phyloP scores from a whole-genome alignment of 192 early-diverging fungal species.

The Backusella circina region DNA sequence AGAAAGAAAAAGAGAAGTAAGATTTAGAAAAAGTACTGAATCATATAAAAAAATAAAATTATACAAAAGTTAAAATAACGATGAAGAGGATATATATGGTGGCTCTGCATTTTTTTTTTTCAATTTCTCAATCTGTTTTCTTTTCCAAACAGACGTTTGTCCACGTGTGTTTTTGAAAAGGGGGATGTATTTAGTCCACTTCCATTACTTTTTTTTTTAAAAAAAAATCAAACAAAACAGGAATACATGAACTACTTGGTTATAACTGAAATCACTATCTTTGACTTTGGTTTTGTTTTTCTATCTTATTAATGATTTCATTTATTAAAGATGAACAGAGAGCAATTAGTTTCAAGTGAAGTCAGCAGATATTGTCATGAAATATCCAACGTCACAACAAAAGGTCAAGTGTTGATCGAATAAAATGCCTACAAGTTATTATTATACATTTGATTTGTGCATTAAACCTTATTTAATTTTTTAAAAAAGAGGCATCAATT shows the following conservation, averaged over 20 bases:
- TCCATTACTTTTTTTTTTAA: background rate
- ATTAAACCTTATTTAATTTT: background rate
- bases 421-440: background rate
- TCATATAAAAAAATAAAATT: constrained; percentile 9
- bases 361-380: constrained; percentile 2
- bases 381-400: background rate
- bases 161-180: background rate
- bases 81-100: background rate
- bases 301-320: background rate
- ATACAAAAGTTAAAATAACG: constrained; percentile 3
- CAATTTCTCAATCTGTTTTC: background rate
- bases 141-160: constrained; percentile 9
- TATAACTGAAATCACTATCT: background rate
- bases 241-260: background rate
- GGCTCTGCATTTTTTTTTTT: background rate
- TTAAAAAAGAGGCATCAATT: background rate
- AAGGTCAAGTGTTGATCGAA: background rate
- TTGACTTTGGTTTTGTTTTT: background rate
- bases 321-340: background rate
- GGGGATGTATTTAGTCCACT: background rate
- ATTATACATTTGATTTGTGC: background rate
- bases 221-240: background rate
- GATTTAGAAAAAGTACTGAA: background rate
- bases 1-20: constrained; percentile 7
- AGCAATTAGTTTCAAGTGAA: background rate